A percentile compares a stretch with the other conserved stretches of the same genome.
These are phyloP conservation scores for Blepharisma stoltei DNA, from an alignment of 73 alveolate genomes.

Conservation along the genomic window DNA sequence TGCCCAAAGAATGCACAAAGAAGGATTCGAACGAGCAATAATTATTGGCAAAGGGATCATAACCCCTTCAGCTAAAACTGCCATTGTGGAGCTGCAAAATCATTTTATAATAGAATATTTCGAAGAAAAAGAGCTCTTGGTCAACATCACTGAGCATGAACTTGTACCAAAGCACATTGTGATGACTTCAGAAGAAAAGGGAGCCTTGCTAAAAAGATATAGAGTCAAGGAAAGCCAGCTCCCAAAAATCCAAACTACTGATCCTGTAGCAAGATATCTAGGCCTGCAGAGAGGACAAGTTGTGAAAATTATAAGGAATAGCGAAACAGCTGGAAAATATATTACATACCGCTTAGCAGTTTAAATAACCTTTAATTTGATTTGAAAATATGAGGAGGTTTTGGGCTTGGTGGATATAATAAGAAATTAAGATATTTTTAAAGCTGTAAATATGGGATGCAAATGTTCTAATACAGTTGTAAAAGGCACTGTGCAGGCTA, in stretches of 20 bases:
- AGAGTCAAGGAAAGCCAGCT: conserved; percentile 89
- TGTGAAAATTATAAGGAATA: conserved; percentile 87
- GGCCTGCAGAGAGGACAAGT: conserved; percentile 89
- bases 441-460: too few species aligned
- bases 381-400: too few species aligned
- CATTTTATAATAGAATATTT: conserved; percentile 75
- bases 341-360: conserved; percentile 93
- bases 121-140: conserved; percentile 80
- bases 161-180: conserved; percentile 92
- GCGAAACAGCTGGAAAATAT: conserved; percentile 98
- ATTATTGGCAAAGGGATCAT: conserved; percentile 49
- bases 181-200: conserved; percentile 78
- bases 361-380: background rate
- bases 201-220: conserved; percentile 79
- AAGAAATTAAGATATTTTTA: too few species aligned
- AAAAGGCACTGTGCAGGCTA: too few species aligned
- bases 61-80: conserved; percentile 42
- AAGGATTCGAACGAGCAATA: conserved; percentile 35
- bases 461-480: too few species aligned
- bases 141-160: conserved; percentile 92
- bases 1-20: conserved; percentile 44
- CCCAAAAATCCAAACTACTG: conserved; percentile 87
- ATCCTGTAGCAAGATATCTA: conserved; percentile 89
- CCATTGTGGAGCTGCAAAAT: conserved; percentile 48
- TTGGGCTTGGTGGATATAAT: too few species aligned